phyloP scores from a whole-genome alignment of 306 rosid genomes.

The Oemleria cerasiformis region DNA sequence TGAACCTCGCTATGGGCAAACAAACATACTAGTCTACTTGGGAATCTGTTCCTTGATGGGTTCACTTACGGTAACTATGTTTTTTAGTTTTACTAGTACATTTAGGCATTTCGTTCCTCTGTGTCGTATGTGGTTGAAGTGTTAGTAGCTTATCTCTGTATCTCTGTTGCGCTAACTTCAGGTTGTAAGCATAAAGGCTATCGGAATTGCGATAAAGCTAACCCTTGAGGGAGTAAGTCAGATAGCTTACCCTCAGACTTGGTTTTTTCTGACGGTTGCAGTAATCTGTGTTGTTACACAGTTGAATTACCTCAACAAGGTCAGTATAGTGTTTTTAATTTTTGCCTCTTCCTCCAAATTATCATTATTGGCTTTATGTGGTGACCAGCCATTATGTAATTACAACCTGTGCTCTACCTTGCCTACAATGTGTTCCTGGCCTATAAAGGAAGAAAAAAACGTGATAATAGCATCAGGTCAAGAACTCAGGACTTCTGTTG shows the following conservation, averaged over 20 bases:
- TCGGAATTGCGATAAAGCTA: slow-evolving; percentile 92
- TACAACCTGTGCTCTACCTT: not conserved
- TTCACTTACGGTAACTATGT: slow-evolving; percentile 71
- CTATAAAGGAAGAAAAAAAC: not conserved
- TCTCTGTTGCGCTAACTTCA: slow-evolving; percentile 30
- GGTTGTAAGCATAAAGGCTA: slow-evolving; percentile 94
- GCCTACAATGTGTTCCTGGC: not conserved
- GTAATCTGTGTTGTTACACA: slow-evolving; percentile 79
- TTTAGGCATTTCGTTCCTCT: not conserved
- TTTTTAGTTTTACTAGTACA: not conserved
- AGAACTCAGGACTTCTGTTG: not conserved
- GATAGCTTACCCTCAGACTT: slow-evolving; percentile 84
- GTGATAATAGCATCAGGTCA: not conserved
- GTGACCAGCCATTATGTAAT: not conserved
- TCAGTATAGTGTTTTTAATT: slow-evolving; percentile 32
- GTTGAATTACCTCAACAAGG: slow-evolving; percentile 93
- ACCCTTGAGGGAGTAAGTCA: slow-evolving; percentile 85
- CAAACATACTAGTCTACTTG: slow-evolving; percentile 78
- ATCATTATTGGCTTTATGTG: not conserved
- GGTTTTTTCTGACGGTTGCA: slow-evolving; percentile 82
- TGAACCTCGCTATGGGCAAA: slow-evolving; percentile 82
- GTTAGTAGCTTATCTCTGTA: slow-evolving; percentile 9
- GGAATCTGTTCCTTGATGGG: slow-evolving; percentile 90
- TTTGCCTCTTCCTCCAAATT: not conserved
- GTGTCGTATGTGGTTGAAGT: not conserved